Conservation (phyloP, 192 early-diverging fungal species). For the Backusella australiensis region DNA sequence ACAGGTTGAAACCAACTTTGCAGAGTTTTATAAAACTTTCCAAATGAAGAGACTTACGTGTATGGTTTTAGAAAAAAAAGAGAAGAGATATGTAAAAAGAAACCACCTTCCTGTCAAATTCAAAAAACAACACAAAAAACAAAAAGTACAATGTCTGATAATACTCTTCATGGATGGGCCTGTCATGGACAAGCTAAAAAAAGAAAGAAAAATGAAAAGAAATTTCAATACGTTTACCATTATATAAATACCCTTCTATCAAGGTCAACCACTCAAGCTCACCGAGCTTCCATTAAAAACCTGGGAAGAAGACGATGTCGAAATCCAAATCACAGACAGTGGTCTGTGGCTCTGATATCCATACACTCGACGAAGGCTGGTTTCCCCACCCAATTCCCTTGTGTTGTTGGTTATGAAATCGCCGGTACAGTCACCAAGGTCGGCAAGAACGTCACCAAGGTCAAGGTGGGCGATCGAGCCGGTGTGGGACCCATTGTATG, state of each 20-base stretch:
- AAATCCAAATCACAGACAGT: constrained; percentile 54
- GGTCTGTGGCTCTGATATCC: constrained; percentile 81
- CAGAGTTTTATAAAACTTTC: not conserved
- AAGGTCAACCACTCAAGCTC: not conserved
- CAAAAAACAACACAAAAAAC: not conserved
- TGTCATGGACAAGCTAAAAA: constrained; percentile 20
- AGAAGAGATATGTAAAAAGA: not conserved
- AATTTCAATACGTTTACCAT: not conserved
- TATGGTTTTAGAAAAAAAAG: not conserved
- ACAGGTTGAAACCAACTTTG: not conserved
- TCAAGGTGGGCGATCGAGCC: constrained; percentile 48
- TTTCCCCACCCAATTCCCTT: constrained; percentile 32
- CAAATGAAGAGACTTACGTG: not conserved
- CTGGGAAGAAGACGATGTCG: constrained; percentile 39
- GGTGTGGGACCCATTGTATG: constrained; percentile 63
- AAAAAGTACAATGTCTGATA: constrained; percentile 7
- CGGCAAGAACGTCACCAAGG: constrained; percentile 35
- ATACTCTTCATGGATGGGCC: constrained; percentile 24
- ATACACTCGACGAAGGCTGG: constrained; percentile 44
- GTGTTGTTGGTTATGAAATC: constrained; percentile 57
- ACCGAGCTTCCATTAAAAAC: not conserved
- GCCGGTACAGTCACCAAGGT: constrained; percentile 41
- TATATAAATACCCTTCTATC: not conserved
- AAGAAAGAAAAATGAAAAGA: too few relatives aligned
- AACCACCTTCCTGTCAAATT: not conserved